A percentile compares a stretch with the other conserved stretches of the same genome.
Conservation (phyloP, 2,329 filamentous ascomycete genomes). For the Pestalotiopsis sp. region DNA sequence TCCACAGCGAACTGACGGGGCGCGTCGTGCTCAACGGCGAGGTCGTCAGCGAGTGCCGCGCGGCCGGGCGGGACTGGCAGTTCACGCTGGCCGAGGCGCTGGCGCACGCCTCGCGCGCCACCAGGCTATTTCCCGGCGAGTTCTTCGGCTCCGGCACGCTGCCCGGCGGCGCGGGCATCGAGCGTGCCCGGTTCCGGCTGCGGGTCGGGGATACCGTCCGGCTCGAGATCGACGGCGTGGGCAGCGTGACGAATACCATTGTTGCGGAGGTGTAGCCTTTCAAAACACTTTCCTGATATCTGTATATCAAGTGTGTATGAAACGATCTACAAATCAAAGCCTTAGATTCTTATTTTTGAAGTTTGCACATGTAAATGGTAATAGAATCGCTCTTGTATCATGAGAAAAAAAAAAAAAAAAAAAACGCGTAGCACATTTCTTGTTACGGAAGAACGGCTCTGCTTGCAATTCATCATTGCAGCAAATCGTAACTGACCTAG, state of each 20-base stretch:
- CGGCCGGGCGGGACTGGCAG: conserved; percentile 22
- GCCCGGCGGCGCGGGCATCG: conserved; percentile 27
- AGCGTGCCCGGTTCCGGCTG: conserved; percentile 25
- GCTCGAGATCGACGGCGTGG: conserved; percentile 30
- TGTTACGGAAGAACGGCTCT: too few relatives aligned
- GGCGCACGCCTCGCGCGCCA: conserved; percentile 25
- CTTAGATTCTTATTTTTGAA: neutral
- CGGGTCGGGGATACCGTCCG: conserved; percentile 26
- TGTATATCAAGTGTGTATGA: neutral
- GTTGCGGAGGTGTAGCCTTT: conserved; percentile 17
- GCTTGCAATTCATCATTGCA: too few relatives aligned
- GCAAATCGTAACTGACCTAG: too few relatives aligned
- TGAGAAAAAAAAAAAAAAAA: too few relatives aligned
- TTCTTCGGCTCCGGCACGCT: conserved; percentile 31
- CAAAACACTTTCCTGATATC: too few relatives aligned
- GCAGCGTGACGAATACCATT: conserved; percentile 29
- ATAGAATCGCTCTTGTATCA: neutral
- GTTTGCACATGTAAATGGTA: neutral
- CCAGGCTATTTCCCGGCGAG: conserved; percentile 28
- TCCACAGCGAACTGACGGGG: conserved; percentile 20
- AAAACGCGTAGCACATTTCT: too few relatives aligned
- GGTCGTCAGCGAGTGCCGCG: conserved; percentile 21
- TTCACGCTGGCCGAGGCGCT: conserved; percentile 28
- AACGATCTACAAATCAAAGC: neutral
- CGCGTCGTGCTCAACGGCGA: conserved; percentile 25